Conservation (phyloP, 768 basidiomycete genomes). For the Rhizopogon vesiculosus region DNA sequence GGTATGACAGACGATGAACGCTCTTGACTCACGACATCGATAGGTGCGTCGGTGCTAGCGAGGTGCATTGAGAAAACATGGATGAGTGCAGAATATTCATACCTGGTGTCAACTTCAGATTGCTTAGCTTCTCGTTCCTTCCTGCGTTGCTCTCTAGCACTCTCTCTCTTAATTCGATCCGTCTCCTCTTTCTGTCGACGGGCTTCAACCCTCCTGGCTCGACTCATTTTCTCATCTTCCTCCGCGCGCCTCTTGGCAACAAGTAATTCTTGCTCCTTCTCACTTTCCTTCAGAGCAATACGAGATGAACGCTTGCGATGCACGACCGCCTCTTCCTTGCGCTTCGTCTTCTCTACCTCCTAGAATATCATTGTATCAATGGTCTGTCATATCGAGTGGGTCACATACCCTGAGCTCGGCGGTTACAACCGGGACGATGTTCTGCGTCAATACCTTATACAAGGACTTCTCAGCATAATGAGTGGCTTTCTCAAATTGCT, state of each 20-base stretch:
- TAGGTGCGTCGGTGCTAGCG: slow-evolving; percentile 8
- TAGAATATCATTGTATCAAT: slow-evolving; percentile 22
- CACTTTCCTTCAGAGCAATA: slow-evolving; percentile 75
- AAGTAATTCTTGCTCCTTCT: slow-evolving; percentile 67
- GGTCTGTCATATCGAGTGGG: background rate
- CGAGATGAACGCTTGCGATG: slow-evolving; percentile 91
- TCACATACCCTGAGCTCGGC: slow-evolving; percentile 57
- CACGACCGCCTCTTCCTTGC: slow-evolving; percentile 67
- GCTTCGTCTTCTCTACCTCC: slow-evolving; percentile 60
- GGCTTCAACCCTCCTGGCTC: slow-evolving; percentile 54
- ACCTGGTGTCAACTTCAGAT: slow-evolving; percentile 11
- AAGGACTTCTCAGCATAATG: slow-evolving; percentile 81
- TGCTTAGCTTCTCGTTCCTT: slow-evolving; percentile 29
- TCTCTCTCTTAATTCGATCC: slow-evolving; percentile 50
- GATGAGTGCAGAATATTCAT: background rate
- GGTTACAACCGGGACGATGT: slow-evolving; percentile 68
- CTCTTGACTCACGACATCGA: slow-evolving; percentile 1
- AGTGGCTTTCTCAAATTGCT: slow-evolving; percentile 69
- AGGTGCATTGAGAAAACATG: slow-evolving; percentile 10
- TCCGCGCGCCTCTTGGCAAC: slow-evolving; percentile 59
- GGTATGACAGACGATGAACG: background rate
- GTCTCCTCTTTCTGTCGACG: slow-evolving; percentile 54
- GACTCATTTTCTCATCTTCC: slow-evolving; percentile 62
- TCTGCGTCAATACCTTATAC: slow-evolving; percentile 58
- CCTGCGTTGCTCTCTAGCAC: slow-evolving; percentile 49